phyloP scores from a whole-genome alignment of 1,284 basidiomycete species.

The Lignosus rhinocerotis region DNA sequence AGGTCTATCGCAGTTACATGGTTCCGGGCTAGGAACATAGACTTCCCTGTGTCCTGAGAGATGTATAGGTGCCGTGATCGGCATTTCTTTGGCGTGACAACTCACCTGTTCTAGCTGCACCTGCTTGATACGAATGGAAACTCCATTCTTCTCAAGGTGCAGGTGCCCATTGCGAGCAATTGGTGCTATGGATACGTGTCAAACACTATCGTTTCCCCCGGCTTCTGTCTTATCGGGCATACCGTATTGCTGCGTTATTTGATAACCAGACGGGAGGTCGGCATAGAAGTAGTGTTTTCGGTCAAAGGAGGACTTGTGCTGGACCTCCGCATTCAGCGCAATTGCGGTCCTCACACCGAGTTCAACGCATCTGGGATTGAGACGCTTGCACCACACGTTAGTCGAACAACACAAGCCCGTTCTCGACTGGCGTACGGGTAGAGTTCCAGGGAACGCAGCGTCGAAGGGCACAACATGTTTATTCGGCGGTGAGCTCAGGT shows the following conservation, averaged over 20 bases:
- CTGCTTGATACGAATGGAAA: slow-evolving; percentile 82
- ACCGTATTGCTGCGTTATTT: slow-evolving; percentile 96
- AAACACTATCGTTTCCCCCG: background rate
- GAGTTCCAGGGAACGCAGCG: slow-evolving; percentile 89
- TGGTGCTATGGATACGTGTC: slow-evolving; percentile 53
- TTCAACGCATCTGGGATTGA: slow-evolving; percentile 82
- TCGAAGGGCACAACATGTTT: slow-evolving; percentile 83
- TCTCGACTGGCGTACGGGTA: slow-evolving; percentile 61
- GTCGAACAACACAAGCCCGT: background rate
- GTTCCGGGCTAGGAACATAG: slow-evolving; percentile 62
- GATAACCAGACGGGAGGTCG: slow-evolving; percentile 92
- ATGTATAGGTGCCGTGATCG: background rate
- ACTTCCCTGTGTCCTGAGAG: slow-evolving; percentile 91
- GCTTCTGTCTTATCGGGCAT: slow-evolving; percentile 24
- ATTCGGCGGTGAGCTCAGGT: slow-evolving; percentile 61
- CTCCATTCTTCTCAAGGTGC: slow-evolving; percentile 44
- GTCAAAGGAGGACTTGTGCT: slow-evolving; percentile 83
- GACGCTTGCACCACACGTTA: slow-evolving; percentile 44
- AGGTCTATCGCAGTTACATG: slow-evolving; percentile 77
- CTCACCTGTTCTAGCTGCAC: slow-evolving; percentile 93
- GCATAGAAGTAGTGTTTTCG: slow-evolving; percentile 99
- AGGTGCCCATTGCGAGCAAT: slow-evolving; percentile 76
- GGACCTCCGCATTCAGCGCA: slow-evolving; percentile 77
- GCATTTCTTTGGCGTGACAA: background rate
- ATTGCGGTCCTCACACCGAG: slow-evolving; percentile 83